These are phyloP conservation scores for Fusarium circinatum DNA, from an alignment of 2,329 filamentous ascomycete genomes.

Conservation along the genomic window DNA sequence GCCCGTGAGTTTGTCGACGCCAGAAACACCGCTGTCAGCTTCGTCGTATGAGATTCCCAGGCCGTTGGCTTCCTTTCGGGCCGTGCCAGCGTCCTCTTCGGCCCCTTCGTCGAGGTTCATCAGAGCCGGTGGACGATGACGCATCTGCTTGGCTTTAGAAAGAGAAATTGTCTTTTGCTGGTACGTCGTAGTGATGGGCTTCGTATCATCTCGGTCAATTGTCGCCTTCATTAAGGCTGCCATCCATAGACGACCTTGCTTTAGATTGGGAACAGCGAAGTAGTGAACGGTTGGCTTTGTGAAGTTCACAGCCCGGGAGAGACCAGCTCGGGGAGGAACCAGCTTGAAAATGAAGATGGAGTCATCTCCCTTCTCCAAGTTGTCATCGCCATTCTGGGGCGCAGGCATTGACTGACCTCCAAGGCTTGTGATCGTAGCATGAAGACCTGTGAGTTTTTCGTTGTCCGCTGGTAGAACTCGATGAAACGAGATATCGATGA, in stretches of 20 bases:
- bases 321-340: conserved; percentile 85
- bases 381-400: conserved; percentile 59
- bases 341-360: conserved; percentile 98
- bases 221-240: conserved; percentile 98
- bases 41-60: conserved; percentile 57
- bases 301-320: conserved; percentile 93
- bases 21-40: conserved; percentile 56
- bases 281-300: conserved; percentile 98
- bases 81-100: conserved; percentile 44
- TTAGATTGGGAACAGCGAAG: conserved; percentile 92
- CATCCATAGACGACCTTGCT: conserved; percentile 95
- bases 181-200: conserved; percentile 88
- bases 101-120: conserved; percentile 71
- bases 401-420: conserved; percentile 51
- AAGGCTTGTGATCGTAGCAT: conserved; percentile 89
- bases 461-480: conserved; percentile 95
- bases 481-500: conserved; percentile 98
- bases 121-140: conserved; percentile 87
- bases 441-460: conserved; percentile 87
- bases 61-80: conserved; percentile 47
- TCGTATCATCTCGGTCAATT: conserved; percentile 87
- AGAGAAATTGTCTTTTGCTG: conserved; percentile 97
- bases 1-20: conserved; percentile 53
- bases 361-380: conserved; percentile 65
- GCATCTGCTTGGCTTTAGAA: conserved; percentile 86